Evolutionary conservation across 257 asterid species (phyloP).

Genomic region (Verbena officinalis): DNA sequence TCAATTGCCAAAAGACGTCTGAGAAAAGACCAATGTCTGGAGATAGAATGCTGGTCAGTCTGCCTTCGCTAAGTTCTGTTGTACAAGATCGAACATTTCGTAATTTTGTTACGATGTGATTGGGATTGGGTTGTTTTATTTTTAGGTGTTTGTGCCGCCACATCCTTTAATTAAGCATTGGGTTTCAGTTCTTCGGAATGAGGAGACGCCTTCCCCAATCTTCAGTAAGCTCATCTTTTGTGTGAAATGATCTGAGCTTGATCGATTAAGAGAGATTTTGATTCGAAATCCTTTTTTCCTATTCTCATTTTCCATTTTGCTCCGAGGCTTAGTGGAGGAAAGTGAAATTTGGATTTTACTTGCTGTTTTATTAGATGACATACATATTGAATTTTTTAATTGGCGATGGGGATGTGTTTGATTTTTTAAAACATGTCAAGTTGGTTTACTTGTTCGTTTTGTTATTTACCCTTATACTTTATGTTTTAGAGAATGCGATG

Average conservation of each 20-base stretch:
- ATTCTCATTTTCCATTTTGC: neutral
- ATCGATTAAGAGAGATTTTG: neutral
- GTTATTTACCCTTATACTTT: neutral
- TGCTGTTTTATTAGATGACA: neutral
- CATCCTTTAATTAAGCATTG: constrained; percentile 97
- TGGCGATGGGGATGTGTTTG: constrained; percentile 17
- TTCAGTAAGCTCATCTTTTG: constrained; percentile 61
- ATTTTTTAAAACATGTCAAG: neutral
- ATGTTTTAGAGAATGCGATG: constrained; percentile 74
- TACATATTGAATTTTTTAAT: neutral
- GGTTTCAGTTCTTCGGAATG: constrained; percentile 94
- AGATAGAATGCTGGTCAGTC: constrained; percentile 81
- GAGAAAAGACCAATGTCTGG: constrained; percentile 54
- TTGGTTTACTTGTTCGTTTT: constrained; percentile 4
- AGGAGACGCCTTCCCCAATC: constrained; percentile 78
- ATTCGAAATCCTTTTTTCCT: neutral
- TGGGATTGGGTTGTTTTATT: constrained; percentile 7
- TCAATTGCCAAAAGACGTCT: constrained; percentile 52
- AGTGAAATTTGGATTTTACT: neutral
- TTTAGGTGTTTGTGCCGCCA: constrained; percentile 92
- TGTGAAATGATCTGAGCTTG: neutral
- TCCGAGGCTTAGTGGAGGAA: too few relatives aligned
- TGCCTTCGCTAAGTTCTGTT: neutral
- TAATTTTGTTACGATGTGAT: constrained; percentile 13
- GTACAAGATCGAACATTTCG: neutral